Percentiles rank a stretch among this genome's conserved stretches.
Conservation (phyloP, 2,329 filamentous ascomycete genomes). For the Sporothrix pallida region DNA sequence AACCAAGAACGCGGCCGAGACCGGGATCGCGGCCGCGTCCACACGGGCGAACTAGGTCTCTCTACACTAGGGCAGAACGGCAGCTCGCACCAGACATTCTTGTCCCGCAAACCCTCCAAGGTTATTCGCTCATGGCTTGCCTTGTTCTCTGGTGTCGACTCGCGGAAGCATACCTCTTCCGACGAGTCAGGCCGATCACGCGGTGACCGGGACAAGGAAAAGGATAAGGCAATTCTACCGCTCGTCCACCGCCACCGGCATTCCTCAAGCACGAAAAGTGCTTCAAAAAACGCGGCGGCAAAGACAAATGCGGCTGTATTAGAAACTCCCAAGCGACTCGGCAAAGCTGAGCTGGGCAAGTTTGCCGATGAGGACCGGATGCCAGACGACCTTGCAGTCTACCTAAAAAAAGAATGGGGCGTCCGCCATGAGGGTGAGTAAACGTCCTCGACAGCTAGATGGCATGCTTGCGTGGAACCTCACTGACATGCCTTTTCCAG, state of each 20-base stretch:
- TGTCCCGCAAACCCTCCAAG: conserved; percentile 24
- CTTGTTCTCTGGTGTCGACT: background rate
- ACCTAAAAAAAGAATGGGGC: conserved; percentile 66
- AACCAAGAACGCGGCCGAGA: background rate
- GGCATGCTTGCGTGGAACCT: background rate
- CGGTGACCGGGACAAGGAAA: conserved; percentile 3
- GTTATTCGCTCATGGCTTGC: conserved; percentile 20
- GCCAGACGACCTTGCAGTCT: conserved; percentile 69
- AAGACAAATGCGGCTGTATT: background rate
- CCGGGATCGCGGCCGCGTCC: background rate
- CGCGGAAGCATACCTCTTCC: background rate
- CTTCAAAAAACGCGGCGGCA: background rate
- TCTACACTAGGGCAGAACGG: background rate
- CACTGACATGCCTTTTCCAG: conserved; percentile 39
- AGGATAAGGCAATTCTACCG: conserved; percentile 6
- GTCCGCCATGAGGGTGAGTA: conserved; percentile 58
- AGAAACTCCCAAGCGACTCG: conserved; percentile 33
- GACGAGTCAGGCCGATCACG: background rate
- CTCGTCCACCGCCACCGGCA: conserved; percentile 5
- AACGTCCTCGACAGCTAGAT: conserved; percentile 41
- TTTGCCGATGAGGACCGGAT: conserved; percentile 76
- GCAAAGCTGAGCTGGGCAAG: conserved; percentile 70
- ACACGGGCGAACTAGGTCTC: conserved; percentile 9
- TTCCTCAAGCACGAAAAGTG: background rate
- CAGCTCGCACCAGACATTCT: background rate